A percentile compares a stretch with the other conserved stretches of the same genome.
Evolutionary conservation across 192 early-diverging fungal genomes (phyloP).

Genomic region (Pecoramyces ruminantium): DNA sequence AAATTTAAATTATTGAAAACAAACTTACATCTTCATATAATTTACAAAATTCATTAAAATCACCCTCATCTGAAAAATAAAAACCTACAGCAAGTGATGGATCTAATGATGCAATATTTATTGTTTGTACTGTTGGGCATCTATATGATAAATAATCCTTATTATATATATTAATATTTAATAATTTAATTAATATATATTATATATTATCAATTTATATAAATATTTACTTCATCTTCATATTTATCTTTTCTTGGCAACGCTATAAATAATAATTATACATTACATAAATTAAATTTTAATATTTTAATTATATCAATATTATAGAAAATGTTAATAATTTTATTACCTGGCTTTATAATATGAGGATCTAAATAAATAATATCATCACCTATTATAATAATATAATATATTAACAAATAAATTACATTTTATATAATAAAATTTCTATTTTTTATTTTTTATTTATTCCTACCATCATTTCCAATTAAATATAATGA

Average conservation of each 20-base stretch:
- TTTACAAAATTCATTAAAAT: conserved; percentile 44
- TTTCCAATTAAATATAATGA: conserved; percentile 84
- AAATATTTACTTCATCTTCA: background rate
- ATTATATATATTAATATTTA: background rate
- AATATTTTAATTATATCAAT: background rate
- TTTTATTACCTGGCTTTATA: conserved; percentile 46
- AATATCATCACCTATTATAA: conserved; percentile 55
- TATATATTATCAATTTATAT: too few relatives aligned
- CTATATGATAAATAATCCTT: conserved; percentile 70
- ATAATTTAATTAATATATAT: too few relatives aligned
- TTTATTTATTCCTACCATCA: conserved; percentile 29
- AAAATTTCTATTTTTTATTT: too few relatives aligned
- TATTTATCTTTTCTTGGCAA: conserved; percentile 13
- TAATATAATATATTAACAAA: too few relatives aligned
- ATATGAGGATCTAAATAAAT: conserved; percentile 89
- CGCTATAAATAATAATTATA: background rate
- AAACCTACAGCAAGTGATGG: conserved; percentile 91
- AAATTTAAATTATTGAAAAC: too few relatives aligned
- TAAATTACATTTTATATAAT: too few relatives aligned
- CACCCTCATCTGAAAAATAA: conserved; percentile 37
- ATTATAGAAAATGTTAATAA: conserved; percentile 27
- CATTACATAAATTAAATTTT: background rate
- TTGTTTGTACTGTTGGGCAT: conserved; percentile 52
- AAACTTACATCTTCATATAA: conserved; percentile 20
- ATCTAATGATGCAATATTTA: conserved; percentile 62